A percentile compares a stretch with the other conserved stretches of the same genome.
Evolutionary conservation across 2,329 filamentous ascomycete genomes (phyloP).

Genomic region (Diaporthe aspalathi): DNA sequence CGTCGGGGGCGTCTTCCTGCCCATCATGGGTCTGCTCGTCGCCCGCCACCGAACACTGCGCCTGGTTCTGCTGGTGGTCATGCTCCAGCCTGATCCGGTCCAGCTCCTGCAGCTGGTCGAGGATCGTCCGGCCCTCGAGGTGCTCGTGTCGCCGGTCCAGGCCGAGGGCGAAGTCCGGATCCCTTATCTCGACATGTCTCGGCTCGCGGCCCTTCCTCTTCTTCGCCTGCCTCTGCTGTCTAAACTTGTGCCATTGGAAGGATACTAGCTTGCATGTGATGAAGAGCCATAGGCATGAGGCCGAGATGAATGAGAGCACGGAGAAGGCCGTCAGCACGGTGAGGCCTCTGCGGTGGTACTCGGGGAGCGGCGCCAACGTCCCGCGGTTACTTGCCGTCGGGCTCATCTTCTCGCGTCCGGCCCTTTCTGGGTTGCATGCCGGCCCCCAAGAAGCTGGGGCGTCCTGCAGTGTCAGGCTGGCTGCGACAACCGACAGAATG

Average conservation of each 20-base stretch:
- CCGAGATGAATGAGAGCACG: constrained; percentile 36
- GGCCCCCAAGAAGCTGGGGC: not conserved
- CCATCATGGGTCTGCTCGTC: not conserved
- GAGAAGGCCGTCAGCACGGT: constrained; percentile 35
- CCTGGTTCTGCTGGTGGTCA: not conserved
- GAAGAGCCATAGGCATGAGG: constrained; percentile 33
- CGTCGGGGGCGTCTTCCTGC: not conserved
- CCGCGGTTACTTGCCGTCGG: not conserved
- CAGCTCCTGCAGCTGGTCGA: constrained; percentile 10
- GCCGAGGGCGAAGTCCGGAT: not conserved
- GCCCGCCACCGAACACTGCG: not conserved
- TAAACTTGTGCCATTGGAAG: not conserved
- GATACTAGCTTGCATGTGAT: constrained; percentile 35
- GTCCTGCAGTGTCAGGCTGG: not conserved
- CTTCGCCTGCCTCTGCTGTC: not conserved
- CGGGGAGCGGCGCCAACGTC: constrained; percentile 12
- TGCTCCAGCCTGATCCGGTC: not conserved
- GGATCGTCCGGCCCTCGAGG: not conserved
- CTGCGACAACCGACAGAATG: too few species aligned
- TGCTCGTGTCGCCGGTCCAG: constrained; percentile 17
- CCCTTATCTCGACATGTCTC: not conserved
- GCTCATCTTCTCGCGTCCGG: not conserved
- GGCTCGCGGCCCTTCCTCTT: not conserved
- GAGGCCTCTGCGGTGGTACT: constrained; percentile 33
- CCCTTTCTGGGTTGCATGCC: not conserved